Percentiles rank a stretch among this genome's conserved stretches.
Evolutionary conservation across 2,329 filamentous ascomycete species (phyloP).

Genomic region (Clarireedia hainanense): DNA sequence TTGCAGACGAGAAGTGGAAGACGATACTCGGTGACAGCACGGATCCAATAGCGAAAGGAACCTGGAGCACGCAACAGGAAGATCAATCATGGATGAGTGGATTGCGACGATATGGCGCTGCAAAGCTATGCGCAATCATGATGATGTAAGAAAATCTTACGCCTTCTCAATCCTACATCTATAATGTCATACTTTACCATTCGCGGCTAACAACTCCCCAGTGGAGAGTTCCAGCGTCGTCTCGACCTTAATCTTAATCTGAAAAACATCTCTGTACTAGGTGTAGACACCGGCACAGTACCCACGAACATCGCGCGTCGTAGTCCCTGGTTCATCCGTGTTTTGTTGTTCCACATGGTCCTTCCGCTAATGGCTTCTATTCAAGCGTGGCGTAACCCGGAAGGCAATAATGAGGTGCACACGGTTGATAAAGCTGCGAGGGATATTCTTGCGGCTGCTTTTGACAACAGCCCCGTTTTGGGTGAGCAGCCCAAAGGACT

Average conservation of each 20-base stretch:
- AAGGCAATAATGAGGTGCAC: slow-evolving; percentile 26
- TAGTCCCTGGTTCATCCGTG: slow-evolving; percentile 21
- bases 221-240: slow-evolving; percentile 9
- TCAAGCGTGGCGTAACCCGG: slow-evolving; percentile 12
- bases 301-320: slow-evolving; percentile 25
- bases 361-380: slow-evolving; percentile 21
- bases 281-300: slow-evolving; percentile 35
- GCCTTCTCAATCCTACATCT: not conserved
- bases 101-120: slow-evolving; percentile 9
- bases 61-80: slow-evolving; percentile 1
- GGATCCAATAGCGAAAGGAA: slow-evolving; percentile 3
- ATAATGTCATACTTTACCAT: not conserved
- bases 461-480: slow-evolving; percentile 22
- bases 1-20: not conserved
- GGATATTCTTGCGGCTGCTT: slow-evolving; percentile 29
- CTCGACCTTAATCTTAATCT: slow-evolving; percentile 27
- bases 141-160: not conserved
- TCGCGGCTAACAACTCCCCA: not conserved
- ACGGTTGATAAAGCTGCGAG: slow-evolving; percentile 30
- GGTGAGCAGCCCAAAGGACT: slow-evolving; percentile 26
- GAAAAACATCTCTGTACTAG: slow-evolving; percentile 30
- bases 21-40: not conserved
- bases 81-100: slow-evolving; percentile 5
- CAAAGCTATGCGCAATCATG: slow-evolving; percentile 8
- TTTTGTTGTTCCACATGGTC: slow-evolving; percentile 22